Evolutionary conservation across 2,329 filamentous ascomycete species (phyloP).

Genomic region (Trichoderma sp.): DNA sequence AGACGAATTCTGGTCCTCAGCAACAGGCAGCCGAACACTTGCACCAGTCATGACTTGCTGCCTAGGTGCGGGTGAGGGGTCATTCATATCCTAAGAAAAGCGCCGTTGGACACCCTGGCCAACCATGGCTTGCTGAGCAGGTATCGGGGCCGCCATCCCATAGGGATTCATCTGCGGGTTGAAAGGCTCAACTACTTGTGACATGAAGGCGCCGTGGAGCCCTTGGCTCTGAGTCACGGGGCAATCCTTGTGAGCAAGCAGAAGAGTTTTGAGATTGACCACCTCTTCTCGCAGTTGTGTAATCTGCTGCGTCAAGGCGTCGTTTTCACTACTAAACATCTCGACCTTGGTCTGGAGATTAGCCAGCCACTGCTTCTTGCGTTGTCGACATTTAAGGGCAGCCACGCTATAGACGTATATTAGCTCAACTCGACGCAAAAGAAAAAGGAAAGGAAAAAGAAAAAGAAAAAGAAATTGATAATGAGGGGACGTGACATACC

Average conservation of each 20-base stretch:
- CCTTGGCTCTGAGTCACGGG: conserved; percentile 84
- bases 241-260: conserved; percentile 95
- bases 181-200: conserved; percentile 57
- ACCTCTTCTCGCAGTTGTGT: conserved; percentile 87
- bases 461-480: no score
- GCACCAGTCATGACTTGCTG: neutral
- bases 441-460: no score
- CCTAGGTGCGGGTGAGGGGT: neutral
- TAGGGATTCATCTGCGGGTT: conserved; percentile 62
- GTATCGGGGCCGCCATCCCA: conserved; percentile 56
- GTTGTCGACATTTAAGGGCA: conserved; percentile 92
- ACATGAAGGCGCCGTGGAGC: conserved; percentile 60
- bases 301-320: conserved; percentile 80
- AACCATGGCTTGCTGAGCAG: conserved; percentile 57
- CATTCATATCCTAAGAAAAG: conserved; percentile 52
- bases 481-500: conserved; percentile 58
- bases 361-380: conserved; percentile 98
- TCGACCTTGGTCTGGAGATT: conserved; percentile 96
- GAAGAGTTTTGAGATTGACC: conserved; percentile 87
- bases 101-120: conserved; percentile 58
- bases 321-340: conserved; percentile 88
- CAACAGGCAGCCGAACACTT: neutral
- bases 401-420: conserved; percentile 69
- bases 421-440: neutral
- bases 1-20: no score